Evolutionary conservation across 352 stramenopile species (phyloP), one percentile per base, ranked within the genome.

Genomic region (Globisporangium radiosum): DNA sequence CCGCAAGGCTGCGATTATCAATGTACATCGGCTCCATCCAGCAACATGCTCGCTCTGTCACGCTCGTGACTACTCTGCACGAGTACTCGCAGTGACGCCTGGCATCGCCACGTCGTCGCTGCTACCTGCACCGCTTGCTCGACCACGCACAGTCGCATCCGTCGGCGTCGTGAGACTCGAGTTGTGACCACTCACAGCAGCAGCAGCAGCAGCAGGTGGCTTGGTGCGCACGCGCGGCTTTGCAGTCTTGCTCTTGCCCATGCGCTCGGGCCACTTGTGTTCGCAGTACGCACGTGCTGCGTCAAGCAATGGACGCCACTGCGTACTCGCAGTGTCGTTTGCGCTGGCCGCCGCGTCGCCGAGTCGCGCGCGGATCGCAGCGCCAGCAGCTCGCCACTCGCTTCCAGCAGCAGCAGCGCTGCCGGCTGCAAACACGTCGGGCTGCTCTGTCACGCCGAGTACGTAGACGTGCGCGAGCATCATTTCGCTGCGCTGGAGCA

Each of bases 241-340:
- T 5, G 53, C 14, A 1, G 50, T 6, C 43, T 83, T 82, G 19
- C 62, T 56, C 50, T 84, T 84, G 17, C 76, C 71, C 51, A 65
- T 70, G 14, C 78, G 81, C 47, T 90, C 76, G 5, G 78, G 78
- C 81, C 81, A 90, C 50, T 72, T 75, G 6, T 76, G 70, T 65
- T 90, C 81, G 43, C 81, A 90, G 52, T 82, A 87, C 4, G 57
- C 58, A 8, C 68, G 73, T 10, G 78, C 62, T 5, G 72, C 66
- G 9, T 68, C 57, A 14, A 81, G 39, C 25, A 83, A 72, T 3
- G 57, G 10, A 19, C 63, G 65, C 81, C 81, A 90, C 8, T 61
- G 17, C 7, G 45, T 10, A 39, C 47, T 50, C 38, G 38, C 44
- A 36, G 17, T 40, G 10, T 47, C 52, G 42, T 56, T 13, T 8